phyloP scores from a whole-genome alignment of 129 eudicot genomes.

The Helichrysum umbraculigerum region DNA sequence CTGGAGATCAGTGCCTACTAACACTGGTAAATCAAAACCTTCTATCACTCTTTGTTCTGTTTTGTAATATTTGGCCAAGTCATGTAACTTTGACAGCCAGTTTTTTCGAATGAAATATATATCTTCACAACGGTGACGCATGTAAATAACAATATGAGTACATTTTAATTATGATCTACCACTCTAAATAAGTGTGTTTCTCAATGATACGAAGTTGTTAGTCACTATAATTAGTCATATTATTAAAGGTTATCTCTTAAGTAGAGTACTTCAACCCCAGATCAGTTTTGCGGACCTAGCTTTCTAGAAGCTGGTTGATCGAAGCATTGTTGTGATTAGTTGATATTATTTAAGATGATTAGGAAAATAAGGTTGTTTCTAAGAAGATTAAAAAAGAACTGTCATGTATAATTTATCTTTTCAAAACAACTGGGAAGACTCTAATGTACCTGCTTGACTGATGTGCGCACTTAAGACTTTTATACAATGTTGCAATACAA shows the following conservation, averaged over 20 bases:
- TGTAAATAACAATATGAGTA: neutral
- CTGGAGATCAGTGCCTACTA: constrained; percentile 85
- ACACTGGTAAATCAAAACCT: constrained; percentile 49
- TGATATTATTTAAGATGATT: neutral
- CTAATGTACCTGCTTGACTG: no score
- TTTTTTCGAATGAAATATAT: neutral
- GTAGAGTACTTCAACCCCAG: no score
- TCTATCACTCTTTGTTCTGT: neutral
- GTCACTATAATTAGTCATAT: no score
- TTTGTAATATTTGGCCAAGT: neutral
- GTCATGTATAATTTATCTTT: neutral
- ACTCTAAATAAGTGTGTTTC: neutral
- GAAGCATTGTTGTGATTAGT: neutral
- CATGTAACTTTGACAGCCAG: neutral
- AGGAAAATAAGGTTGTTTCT: neutral
- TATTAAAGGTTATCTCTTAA: no score
- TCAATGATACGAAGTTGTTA: no score
- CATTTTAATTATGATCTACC: neutral
- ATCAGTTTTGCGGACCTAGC: no score
- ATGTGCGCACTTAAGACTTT: no score
- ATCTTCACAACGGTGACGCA: neutral
- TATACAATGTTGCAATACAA: neutral
- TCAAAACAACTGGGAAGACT: no score
- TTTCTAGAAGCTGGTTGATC: no score
- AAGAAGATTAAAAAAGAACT: neutral